Conservation (phyloP, 768 basidiomycete species). For the Lanmaoa rubissima region DNA sequence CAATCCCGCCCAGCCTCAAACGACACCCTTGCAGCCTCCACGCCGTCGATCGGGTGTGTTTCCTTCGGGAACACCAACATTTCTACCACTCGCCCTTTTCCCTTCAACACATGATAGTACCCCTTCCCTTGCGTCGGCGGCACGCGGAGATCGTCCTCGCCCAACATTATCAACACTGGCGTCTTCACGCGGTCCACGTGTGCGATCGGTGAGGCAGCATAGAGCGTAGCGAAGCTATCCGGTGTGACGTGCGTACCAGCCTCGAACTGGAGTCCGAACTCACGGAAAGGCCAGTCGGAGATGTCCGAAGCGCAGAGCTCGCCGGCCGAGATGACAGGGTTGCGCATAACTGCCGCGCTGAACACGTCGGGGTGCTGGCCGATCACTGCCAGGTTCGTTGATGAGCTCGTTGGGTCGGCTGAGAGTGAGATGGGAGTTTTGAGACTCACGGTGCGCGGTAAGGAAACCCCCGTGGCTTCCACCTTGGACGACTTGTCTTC, state of each 20-base stretch:
- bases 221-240: conserved; percentile 42
- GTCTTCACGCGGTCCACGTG: conserved; percentile 49
- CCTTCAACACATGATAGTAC: conserved; percentile 67
- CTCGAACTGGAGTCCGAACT: conserved; percentile 37
- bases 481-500: conserved; percentile 56
- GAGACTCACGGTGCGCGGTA: conserved; percentile 50
- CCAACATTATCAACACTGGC: conserved; percentile 58
- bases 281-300: conserved; percentile 61
- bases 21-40: conserved; percentile 53
- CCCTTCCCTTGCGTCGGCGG: conserved; percentile 59
- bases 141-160: conserved; percentile 59
- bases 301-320: conserved; percentile 61
- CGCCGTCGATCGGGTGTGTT: conserved; percentile 61
- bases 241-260: conserved; percentile 42
- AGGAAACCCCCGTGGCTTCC: conserved; percentile 76
- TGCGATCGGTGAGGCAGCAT: conserved; percentile 54
- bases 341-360: conserved; percentile 60
- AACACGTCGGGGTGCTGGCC: conserved; percentile 61
- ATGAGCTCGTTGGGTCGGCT: neutral
- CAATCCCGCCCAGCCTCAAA: conserved; percentile 55
- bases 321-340: conserved; percentile 65
- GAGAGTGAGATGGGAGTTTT: neutral
- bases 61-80: conserved; percentile 63
- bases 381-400: conserved; percentile 43
- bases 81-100: conserved; percentile 42